These are phyloP conservation scores for Stachybotrys chartarum DNA, from an alignment of 2,329 filamentous ascomycete genomes.

Conservation along the genomic window DNA sequence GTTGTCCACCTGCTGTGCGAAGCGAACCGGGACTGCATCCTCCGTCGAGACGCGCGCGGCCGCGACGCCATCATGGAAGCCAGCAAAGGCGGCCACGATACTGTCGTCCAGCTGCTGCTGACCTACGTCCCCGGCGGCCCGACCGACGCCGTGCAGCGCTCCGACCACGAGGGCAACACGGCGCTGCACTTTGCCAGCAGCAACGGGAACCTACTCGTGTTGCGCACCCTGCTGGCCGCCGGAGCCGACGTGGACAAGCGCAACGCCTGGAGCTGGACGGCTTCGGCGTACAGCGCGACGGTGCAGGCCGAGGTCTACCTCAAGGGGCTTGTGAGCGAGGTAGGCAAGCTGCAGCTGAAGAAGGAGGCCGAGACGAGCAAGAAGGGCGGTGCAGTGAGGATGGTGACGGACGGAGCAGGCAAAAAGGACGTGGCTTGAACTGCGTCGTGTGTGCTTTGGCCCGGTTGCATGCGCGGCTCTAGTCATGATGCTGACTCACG, in stretches of 20 bases:
- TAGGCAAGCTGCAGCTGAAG: slow-evolving; percentile 46
- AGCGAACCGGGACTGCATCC: slow-evolving; percentile 54
- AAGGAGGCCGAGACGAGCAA: slow-evolving; percentile 35
- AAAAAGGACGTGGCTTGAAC: slow-evolving; percentile 7
- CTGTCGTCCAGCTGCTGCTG: slow-evolving; percentile 56
- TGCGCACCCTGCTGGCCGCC: slow-evolving; percentile 69
- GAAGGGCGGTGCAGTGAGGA: slow-evolving; percentile 34
- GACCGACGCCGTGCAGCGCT: slow-evolving; percentile 43
- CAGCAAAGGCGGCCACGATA: slow-evolving; percentile 53
- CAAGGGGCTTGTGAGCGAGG: slow-evolving; percentile 66
- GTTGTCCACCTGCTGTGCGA: slow-evolving; percentile 66
- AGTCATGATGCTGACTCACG: neutral
- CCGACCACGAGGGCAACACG: slow-evolving; percentile 73
- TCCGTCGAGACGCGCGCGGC: slow-evolving; percentile 58
- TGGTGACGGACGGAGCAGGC: slow-evolving; percentile 32
- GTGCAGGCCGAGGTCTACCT: slow-evolving; percentile 82
- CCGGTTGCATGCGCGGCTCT: neutral
- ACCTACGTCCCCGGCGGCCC: slow-evolving; percentile 53
- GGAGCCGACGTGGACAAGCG: slow-evolving; percentile 66
- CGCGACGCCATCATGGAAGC: slow-evolving; percentile 68
- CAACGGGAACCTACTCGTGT: slow-evolving; percentile 69
- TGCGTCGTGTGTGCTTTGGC: neutral
- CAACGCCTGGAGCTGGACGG: slow-evolving; percentile 76
- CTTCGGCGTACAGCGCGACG: slow-evolving; percentile 74
- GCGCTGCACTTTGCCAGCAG: slow-evolving; percentile 81